These are phyloP conservation scores for Quambalaria eucalypti DNA, from an alignment of 1,284 basidiomycete genomes.

Conservation along the genomic window DNA sequence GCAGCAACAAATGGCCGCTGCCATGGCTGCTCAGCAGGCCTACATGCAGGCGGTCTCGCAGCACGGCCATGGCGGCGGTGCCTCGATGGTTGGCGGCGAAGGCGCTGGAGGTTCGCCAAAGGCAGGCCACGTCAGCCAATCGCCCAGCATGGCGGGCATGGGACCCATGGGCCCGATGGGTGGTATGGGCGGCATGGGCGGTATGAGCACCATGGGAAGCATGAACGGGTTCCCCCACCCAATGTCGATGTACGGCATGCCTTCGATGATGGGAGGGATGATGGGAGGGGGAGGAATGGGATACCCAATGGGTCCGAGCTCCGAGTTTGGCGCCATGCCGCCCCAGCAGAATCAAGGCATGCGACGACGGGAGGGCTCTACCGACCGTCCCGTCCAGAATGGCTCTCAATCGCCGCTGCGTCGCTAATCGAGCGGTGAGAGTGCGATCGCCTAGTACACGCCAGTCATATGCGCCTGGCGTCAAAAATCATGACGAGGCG, in stretches of 20 bases:
- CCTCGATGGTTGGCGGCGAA: constrained; percentile 7
- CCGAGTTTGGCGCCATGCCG: constrained; percentile 11
- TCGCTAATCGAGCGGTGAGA: too few species aligned
- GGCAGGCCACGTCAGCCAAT: constrained; percentile 8
- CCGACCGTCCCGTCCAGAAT: too few species aligned
- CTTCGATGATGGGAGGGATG: constrained; percentile 11
- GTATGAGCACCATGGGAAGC: background rate
- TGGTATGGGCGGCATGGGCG: constrained; percentile 11
- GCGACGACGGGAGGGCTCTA: too few species aligned
- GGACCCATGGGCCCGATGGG: too few species aligned
- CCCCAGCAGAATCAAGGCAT: background rate
- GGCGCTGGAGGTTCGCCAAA: background rate
- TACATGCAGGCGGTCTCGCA: constrained; percentile 36
- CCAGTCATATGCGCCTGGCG: too few species aligned
- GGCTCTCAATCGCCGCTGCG: too few species aligned
- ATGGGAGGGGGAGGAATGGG: background rate
- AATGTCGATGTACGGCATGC: constrained; percentile 33
- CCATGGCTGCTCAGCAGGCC: constrained; percentile 18
- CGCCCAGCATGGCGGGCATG: constrained; percentile 18
- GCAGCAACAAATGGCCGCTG: constrained; percentile 24
- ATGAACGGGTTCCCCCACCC: constrained; percentile 10
- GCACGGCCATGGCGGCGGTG: constrained; percentile 15
- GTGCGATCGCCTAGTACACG: too few species aligned
- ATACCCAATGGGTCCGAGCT: constrained; percentile 9
- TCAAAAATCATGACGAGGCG: too few species aligned